Evolutionary conservation across 2,329 filamentous ascomycete genomes (phyloP).

Genomic region (Botryotinia globosa): DNA sequence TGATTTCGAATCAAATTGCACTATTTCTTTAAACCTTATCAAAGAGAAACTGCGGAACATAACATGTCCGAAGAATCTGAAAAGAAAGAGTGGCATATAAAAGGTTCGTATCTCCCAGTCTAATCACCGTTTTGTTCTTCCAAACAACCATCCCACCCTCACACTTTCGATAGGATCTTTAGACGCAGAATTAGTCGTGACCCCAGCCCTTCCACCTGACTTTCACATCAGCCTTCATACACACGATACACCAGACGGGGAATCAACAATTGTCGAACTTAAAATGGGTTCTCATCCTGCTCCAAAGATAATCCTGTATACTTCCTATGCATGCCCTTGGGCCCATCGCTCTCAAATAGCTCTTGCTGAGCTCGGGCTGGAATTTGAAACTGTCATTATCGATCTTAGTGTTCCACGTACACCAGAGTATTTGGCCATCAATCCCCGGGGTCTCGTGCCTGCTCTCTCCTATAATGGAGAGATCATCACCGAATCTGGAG

Average conservation of each 20-base stretch:
- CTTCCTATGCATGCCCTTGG: constrained; percentile 57
- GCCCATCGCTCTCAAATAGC: constrained; percentile 75
- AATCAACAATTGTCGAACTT: constrained; percentile 19
- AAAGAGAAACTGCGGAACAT: constrained; percentile 6
- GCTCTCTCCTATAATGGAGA: constrained; percentile 63
- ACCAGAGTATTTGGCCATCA: constrained; percentile 71
- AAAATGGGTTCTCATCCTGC: constrained; percentile 22
- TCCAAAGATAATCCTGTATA: constrained; percentile 26
- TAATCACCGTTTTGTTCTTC: neutral
- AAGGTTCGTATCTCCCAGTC: constrained; percentile 11
- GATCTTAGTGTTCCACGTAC: constrained; percentile 67
- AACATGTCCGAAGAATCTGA: constrained; percentile 20
- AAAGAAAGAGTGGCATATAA: constrained; percentile 20
- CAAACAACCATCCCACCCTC: neutral
- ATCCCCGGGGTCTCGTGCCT: constrained; percentile 77
- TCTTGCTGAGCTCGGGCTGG: constrained; percentile 62
- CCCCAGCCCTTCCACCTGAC: constrained; percentile 18
- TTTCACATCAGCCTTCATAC: constrained; percentile 19
- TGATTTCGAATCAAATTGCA: constrained; percentile 15
- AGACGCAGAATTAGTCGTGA: constrained; percentile 21
- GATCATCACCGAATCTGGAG: constrained; percentile 69
- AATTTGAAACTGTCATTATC: constrained; percentile 69
- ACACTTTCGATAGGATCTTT: constrained; percentile 18
- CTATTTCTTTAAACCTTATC: neutral
- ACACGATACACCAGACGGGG: constrained; percentile 17